A percentile compares a stretch with the other conserved stretches of the same genome.
These are phyloP conservation scores for Pachysandra terminalis DNA, from an alignment of 164 flowering plant genomes.

Conservation along the genomic window DNA sequence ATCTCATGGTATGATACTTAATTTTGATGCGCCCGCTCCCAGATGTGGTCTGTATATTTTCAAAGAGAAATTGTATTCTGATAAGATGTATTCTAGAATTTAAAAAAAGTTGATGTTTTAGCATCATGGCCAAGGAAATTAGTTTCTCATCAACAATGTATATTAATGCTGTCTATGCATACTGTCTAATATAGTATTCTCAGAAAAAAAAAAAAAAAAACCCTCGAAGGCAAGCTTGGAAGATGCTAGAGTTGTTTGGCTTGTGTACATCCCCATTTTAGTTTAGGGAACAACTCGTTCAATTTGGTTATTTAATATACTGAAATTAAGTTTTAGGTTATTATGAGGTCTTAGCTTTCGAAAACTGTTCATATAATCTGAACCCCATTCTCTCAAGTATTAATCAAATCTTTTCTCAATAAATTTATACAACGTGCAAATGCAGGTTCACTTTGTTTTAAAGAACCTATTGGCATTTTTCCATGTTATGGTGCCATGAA, in stretches of 20 bases:
- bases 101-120: background rate
- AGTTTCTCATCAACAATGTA: background rate
- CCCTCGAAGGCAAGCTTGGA: background rate
- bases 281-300: background rate
- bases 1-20: background rate
- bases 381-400: too few relatives aligned
- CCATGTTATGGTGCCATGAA: too few relatives aligned
- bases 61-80: too few relatives aligned
- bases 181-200: too few relatives aligned
- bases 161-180: background rate
- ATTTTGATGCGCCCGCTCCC: background rate
- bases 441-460: too few relatives aligned
- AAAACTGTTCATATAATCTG: background rate
- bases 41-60: background rate
- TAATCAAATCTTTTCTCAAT: too few relatives aligned
- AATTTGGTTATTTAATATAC: background rate
- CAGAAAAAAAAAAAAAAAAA: too few relatives aligned
- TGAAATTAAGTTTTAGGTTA: background rate
- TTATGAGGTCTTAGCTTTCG: background rate
- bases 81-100: too few relatives aligned
- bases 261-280: background rate
- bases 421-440: too few relatives aligned
- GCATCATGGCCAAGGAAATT: background rate
- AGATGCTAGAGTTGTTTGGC: background rate
- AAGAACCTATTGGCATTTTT: too few relatives aligned